Percentiles rank a stretch among this genome's conserved stretches.
Evolutionary conservation across 139 green algal species (phyloP).

Genomic region (Chlamydomonas sphaeroides): DNA sequence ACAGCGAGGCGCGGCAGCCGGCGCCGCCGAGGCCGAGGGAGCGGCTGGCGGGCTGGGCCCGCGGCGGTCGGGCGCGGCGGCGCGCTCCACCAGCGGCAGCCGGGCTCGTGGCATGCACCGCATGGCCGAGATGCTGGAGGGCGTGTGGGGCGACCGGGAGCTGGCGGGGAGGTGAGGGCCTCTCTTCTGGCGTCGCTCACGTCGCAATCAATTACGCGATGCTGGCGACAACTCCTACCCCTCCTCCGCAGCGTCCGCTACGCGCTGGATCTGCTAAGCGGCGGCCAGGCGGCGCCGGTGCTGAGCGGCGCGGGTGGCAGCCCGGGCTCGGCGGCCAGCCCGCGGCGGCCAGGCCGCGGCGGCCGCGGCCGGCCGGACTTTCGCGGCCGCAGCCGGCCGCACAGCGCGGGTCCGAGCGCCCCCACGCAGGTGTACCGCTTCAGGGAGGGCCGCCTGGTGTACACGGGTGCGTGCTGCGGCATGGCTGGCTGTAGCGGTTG

Average conservation of each 20-base stretch:
- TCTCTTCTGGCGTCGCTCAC: too few relatives aligned
- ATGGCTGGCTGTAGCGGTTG: too few relatives aligned
- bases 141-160: conserved; percentile 26
- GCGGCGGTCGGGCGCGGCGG: too few relatives aligned
- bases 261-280: not conserved
- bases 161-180: too few relatives aligned
- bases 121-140: not conserved
- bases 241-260: not conserved
- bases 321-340: too few relatives aligned
- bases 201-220: too few relatives aligned
- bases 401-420: not conserved
- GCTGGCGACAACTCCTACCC: too few relatives aligned
- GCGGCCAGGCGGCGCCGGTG: not conserved
- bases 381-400: not conserved
- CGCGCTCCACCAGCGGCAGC: not conserved
- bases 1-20: not conserved
- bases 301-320: too few relatives aligned
- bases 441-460: not conserved
- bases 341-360: too few relatives aligned
- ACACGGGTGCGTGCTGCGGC: too few relatives aligned
- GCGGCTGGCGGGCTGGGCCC: not conserved
- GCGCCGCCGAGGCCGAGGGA: not conserved
- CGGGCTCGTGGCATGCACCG: not conserved
- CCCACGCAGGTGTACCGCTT: conserved; percentile 8
- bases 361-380: too few relatives aligned